phyloP scores from a whole-genome alignment of 202 grass and related monocot genomes.

The Musa balbisiana region DNA sequence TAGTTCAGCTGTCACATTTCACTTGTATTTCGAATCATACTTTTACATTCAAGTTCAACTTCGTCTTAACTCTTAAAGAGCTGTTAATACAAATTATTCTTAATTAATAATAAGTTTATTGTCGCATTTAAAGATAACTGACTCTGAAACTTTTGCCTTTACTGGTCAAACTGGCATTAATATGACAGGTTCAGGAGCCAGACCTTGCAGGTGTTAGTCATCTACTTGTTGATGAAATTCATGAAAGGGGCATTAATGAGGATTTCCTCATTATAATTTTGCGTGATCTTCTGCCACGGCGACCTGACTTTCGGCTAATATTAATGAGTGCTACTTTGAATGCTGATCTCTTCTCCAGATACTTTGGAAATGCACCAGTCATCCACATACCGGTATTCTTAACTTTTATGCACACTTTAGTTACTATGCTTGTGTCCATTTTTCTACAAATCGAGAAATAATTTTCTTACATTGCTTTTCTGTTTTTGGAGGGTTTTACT shows the following conservation, averaged over 20 bases:
- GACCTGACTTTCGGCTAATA: conserved; percentile 77
- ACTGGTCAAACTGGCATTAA: conserved; percentile 24
- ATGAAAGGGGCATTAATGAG: conserved; percentile 97
- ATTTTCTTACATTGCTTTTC: background rate
- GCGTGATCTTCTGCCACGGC: conserved; percentile 71
- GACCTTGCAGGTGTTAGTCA: conserved; percentile 73
- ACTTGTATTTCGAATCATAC: background rate
- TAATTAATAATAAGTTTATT: background rate
- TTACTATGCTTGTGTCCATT: background rate
- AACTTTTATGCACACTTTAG: background rate
- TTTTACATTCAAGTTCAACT: background rate
- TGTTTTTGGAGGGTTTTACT: conserved; percentile 66
- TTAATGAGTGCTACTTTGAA: conserved; percentile 99
- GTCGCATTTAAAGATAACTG: background rate
- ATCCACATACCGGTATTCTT: conserved; percentile 85
- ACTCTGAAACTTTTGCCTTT: background rate
- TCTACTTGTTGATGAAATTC: conserved; percentile 94
- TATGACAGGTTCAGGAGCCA: conserved; percentile 73
- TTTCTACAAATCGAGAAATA: conserved; percentile 23
- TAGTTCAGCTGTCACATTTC: background rate
- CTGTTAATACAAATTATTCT: background rate
- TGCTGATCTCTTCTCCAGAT: conserved; percentile 91
- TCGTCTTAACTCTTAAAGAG: background rate
- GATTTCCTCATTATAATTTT: conserved; percentile 99
- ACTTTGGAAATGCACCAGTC: conserved; percentile 67